Evolutionary conservation across 495 filamentous ascomycete genomes (phyloP).

Genomic region (Clavariopsis aquatica): DNA sequence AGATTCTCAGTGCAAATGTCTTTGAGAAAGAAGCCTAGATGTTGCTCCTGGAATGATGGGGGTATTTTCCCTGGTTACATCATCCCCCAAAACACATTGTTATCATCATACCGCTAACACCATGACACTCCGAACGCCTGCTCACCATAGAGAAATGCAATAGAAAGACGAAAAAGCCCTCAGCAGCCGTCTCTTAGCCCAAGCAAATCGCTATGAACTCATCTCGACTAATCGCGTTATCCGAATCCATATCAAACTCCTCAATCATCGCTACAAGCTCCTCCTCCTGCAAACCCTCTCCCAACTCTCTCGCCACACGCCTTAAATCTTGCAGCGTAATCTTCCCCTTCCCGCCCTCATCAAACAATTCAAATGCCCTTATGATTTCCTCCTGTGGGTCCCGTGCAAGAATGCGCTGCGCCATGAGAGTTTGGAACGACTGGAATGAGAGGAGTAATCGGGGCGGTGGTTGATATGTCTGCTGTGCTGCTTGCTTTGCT

Average conservation of each 20-base stretch:
- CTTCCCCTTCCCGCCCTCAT: conserved; percentile 73
- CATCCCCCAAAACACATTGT: background rate
- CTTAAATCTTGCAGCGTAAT: conserved; percentile 85
- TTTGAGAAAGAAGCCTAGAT: background rate
- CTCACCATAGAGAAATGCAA: background rate
- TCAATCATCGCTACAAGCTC: conserved; percentile 95
- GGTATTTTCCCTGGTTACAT: conserved; percentile 12
- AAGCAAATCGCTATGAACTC: conserved; percentile 83
- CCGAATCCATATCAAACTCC: conserved; percentile 94
- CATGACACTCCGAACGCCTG: background rate
- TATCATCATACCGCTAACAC: background rate
- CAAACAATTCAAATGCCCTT: conserved; percentile 89
- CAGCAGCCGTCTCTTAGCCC: conserved; percentile 28
- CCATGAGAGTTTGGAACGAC: conserved; percentile 76
- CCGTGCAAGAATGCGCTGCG: conserved; percentile 72
- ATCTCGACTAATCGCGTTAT: conserved; percentile 83
- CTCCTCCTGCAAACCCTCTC: conserved; percentile 87
- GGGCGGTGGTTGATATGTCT: conserved; percentile 41
- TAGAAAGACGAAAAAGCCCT: background rate
- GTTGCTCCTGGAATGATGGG: conserved; percentile 1
- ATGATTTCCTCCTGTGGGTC: conserved; percentile 91
- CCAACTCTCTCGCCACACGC: conserved; percentile 84
- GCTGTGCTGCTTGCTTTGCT: conserved; percentile 17
- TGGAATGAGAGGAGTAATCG: conserved; percentile 70
- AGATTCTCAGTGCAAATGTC: conserved; percentile 15